Evolutionary conservation across 805 yeast genomes (phyloP), one percentile per base, ranked within the genome.

Genomic region (Starmerella ratchasimensis): DNA sequence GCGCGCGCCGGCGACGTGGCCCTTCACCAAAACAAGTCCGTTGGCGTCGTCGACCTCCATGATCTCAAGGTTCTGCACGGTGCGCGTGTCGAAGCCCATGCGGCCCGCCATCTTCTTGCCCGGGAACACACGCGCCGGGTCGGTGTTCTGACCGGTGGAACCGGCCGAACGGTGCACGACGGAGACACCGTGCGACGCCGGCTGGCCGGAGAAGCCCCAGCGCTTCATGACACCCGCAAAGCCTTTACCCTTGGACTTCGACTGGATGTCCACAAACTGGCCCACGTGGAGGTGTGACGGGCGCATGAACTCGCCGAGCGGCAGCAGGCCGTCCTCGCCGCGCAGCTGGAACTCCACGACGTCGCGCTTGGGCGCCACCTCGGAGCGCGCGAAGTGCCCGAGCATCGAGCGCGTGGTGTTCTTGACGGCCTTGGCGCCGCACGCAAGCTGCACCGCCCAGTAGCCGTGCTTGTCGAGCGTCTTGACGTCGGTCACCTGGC

Each of bases 71-170:
- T 83, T 86, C 57, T 75, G 80, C 19, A 74, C 71, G 3, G 97
- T 88, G 44, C 72, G 70, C 49, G 65, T 67, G 38, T 71, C 67
- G 44, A 72, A 76, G 48, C 98, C 98, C 90, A 86, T 78, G 59
- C 81, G 80, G 47, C 98, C 98, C 26, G 97, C 93, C 98, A 90
- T 88, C 62, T 84, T 88, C 64, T 82, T 86, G 18, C 96, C 97
- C 13, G 96, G 97, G 45, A 84, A 65, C 37, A 84, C 82, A 65
- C 98, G 80, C 54, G 94, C 96, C 11, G 98, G 98, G 45, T 82
- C 79, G 48, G 90, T 93, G 54, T 81, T 80, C 59, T 78, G 83
- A 72, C 98, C 98, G 52, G 80, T 84, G 23, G 96, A 86, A 71
- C 98, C 98, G 52, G 93, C 94, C 41, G 84, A 76, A 69, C 98